Evolutionary conservation across 2,329 filamentous ascomycete species (phyloP).

Genomic region (Trichoderma hamatum): DNA sequence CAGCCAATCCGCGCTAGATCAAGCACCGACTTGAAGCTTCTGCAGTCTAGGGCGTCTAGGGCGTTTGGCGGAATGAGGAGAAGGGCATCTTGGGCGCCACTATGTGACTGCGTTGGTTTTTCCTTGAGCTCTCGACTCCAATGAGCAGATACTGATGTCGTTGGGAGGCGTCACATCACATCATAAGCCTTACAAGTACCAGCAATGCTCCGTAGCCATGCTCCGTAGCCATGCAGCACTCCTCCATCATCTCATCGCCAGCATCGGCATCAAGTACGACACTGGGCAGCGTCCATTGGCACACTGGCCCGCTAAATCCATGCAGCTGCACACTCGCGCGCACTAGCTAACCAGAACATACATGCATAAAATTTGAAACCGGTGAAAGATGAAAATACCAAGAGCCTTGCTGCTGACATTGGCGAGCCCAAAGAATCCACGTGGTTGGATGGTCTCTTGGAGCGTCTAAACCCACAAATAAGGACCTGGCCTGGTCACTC

Average conservation of each 20-base stretch:
- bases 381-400: neutral
- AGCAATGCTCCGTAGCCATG: neutral
- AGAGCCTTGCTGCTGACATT: conserved; percentile 20
- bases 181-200: conserved; percentile 5
- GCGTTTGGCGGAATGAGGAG: neutral
- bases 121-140: neutral
- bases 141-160: neutral
- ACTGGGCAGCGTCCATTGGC: conserved; percentile 9
- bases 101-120: neutral
- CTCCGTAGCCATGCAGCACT: conserved; percentile 3
- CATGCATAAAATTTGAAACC: conserved; percentile 23
- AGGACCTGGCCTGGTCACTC: conserved; percentile 3
- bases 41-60: neutral
- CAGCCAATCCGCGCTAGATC: neutral
- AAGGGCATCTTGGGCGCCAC: neutral
- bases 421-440: conserved; percentile 19
- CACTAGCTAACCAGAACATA: conserved; percentile 8
- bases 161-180: neutral
- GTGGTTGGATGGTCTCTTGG: conserved; percentile 17
- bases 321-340: no score
- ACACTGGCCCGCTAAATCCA: neutral
- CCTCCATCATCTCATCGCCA: neutral
- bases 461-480: conserved; percentile 16
- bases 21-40: neutral
- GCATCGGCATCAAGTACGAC: conserved; percentile 6